Conservation (phyloP, 805 yeast species). For the Peterozyma toletana region DNA sequence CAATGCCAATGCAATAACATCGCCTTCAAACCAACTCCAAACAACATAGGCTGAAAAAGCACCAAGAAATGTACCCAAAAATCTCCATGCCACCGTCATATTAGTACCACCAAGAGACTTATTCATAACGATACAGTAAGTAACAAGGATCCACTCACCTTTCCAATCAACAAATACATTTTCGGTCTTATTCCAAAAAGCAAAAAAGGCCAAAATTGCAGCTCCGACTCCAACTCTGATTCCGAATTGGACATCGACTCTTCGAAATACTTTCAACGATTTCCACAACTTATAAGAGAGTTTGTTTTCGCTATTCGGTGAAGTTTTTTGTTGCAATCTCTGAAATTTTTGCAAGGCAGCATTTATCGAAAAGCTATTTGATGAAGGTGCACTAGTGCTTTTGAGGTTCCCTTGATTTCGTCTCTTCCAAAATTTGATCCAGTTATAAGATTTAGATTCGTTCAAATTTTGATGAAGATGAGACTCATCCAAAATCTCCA, state of each 20-base stretch:
- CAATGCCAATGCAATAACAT: conserved; percentile 41
- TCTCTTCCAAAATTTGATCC: conserved; percentile 46
- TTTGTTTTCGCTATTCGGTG: conserved; percentile 9
- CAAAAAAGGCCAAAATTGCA: conserved; percentile 54
- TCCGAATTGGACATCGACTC: conserved; percentile 72
- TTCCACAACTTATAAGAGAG: conserved; percentile 38
- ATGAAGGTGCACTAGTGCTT: too few species aligned
- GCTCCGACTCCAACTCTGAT: conserved; percentile 77
- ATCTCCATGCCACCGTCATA: conserved; percentile 67
- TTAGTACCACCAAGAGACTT: conserved; percentile 81
- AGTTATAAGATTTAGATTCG: conserved; percentile 33
- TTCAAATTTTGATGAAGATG: conserved; percentile 9
- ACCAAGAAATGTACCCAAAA: conserved; percentile 71
- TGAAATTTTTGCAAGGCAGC: conserved; percentile 22
- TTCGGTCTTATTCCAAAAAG: conserved; percentile 53
- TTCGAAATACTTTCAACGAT: conserved; percentile 40
- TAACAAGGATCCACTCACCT: conserved; percentile 81
- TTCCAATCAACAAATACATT: conserved; percentile 56
- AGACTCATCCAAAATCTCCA: conserved; percentile 27
- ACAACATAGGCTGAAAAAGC: conserved; percentile 51
- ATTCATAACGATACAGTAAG: conserved; percentile 78
- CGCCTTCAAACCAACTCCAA: conserved; percentile 55
- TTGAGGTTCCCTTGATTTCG: conserved; percentile 1
- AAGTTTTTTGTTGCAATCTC: conserved; percentile 17
- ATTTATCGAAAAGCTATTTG: conserved; percentile 18